Evolutionary conservation across 2,329 filamentous ascomycete species (phyloP), one percentile per base, ranked within the genome.

Genomic region (Chalara sp.): DNA sequence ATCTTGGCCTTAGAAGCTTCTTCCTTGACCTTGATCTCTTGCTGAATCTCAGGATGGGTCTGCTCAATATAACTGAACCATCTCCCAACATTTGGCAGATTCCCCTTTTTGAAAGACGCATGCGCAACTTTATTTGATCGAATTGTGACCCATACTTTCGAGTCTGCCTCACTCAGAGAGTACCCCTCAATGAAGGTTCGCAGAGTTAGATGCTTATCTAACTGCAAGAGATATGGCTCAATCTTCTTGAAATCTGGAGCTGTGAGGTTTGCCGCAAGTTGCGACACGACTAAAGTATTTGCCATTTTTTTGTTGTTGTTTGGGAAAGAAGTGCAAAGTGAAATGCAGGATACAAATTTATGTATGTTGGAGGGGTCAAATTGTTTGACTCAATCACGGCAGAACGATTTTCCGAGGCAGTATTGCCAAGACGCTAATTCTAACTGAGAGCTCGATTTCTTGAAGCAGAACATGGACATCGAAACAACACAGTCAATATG

Each of bases 1-100:
- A 85, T 81, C 75, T 87, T 88, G 60, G 81, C 80, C 65, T 81
- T 83, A 54, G 80, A 79, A n/a, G 78, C 80, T 45, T 81, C 80
- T 61, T 86, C 85, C 62, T 86, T 75, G 8, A 77, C 74, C 64
- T 89, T 89, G 59, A 89, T 76, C 52, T 86, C 84, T 58, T 75
- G 71, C 63, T 84, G 78, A 52, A 89, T 80, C 76, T 90, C 88
- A 12, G 86, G 86, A 69, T 91, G 87, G 37, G 79, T 81, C 61
- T 88, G 81, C 69, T 96, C 89, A 59, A 97, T 76, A 67, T 86
- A 95, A 62, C 76, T 79, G 70, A 91, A 96, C 92, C 92, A 97
- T 58, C 92, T 81, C 49, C 81, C 80, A 54, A 96, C 69, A 68
- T 93, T 96, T 53, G 79, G 74, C 59, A 92, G 81, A 31, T 81